These are phyloP conservation scores for Forsythia suspensa DNA, from an alignment of 257 asterid genomes.

Conservation along the genomic window DNA sequence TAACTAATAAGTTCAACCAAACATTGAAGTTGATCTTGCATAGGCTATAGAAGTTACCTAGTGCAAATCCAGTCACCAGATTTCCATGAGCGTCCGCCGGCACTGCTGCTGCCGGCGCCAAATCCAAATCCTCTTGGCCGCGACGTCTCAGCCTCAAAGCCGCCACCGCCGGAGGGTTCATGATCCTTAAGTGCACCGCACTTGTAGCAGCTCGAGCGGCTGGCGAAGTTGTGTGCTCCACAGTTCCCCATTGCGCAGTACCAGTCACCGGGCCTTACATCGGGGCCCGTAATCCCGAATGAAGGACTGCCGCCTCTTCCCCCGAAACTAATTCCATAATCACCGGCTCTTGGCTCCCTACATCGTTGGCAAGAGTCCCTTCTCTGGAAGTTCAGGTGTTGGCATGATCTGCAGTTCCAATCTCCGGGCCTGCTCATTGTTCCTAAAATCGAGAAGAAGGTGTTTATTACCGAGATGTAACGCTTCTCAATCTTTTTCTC, in stretches of 20 bases:
- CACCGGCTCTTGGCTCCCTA: conserved; percentile 79
- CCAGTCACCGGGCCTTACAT: conserved; percentile 99
- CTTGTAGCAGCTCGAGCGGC: conserved; percentile 97
- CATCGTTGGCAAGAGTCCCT: conserved; percentile 93
- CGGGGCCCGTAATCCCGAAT: conserved; percentile 72
- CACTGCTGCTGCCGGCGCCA: conserved; percentile 16
- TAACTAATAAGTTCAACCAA: too few species aligned
- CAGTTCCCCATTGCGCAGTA: conserved; percentile 77
- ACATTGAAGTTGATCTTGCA: background rate
- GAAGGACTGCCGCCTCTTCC: conserved; percentile 44
- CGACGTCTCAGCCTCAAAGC: conserved; percentile 48
- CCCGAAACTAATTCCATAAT: conserved; percentile 37
- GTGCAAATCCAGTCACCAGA: conserved; percentile 98
- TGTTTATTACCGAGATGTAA: background rate
- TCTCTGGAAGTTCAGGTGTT: conserved; percentile 89
- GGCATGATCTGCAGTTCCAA: conserved; percentile 98
- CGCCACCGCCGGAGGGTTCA: conserved; percentile 33
- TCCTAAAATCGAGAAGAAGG: background rate
- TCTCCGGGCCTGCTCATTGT: conserved; percentile 95
- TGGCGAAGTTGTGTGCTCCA: conserved; percentile 98
- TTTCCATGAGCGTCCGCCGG: conserved; percentile 83
- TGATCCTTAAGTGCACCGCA: conserved; percentile 84
- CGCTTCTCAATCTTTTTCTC: background rate
- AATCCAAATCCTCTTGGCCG: conserved; percentile 44
- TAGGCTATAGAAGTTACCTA: conserved; percentile 42